Evolutionary conservation across 805 yeast genomes (phyloP).

Genomic region (Candida orba): DNA sequence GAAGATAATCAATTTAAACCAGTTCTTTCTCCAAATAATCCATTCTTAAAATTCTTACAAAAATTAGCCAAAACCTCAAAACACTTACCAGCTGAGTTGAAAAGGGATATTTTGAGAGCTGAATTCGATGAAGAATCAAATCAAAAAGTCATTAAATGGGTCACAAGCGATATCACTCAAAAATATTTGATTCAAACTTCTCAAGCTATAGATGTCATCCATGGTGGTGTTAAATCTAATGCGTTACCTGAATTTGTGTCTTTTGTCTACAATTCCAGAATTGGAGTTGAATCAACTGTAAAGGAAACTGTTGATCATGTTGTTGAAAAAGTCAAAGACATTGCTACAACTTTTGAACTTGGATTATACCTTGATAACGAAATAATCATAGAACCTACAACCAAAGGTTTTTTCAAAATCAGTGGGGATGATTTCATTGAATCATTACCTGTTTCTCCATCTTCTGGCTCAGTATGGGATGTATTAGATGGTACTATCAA

Average conservation of each 20-base stretch:
- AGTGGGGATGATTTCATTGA: neutral
- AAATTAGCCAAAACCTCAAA: constrained; percentile 47
- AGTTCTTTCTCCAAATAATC: constrained; percentile 45
- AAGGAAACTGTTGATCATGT: constrained; percentile 27
- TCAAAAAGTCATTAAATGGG: constrained; percentile 20
- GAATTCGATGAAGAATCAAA: constrained; percentile 28
- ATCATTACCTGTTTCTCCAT: constrained; percentile 3
- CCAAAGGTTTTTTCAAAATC: neutral
- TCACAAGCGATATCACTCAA: constrained; percentile 1
- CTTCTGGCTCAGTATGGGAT: constrained; percentile 33
- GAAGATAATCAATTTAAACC: constrained; percentile 48
- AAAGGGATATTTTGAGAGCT: constrained; percentile 27
- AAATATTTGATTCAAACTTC: constrained; percentile 13
- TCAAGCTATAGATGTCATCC: constrained; percentile 48
- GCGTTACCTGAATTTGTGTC: constrained; percentile 57
- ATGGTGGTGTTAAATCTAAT: constrained; percentile 62
- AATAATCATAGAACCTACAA: constrained; percentile 2
- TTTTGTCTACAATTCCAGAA: constrained; percentile 48
- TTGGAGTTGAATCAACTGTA: constrained; percentile 40
- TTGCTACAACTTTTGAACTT: constrained; percentile 39
- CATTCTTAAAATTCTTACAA: constrained; percentile 48
- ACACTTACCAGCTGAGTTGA: constrained; percentile 17
- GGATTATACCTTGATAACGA: constrained; percentile 10
- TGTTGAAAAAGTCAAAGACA: constrained; percentile 24
- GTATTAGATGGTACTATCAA: constrained; percentile 49